Evolutionary conservation across 805 yeast species (phyloP).

Genomic region (Schwanniomyces pseudopolymorphus): DNA sequence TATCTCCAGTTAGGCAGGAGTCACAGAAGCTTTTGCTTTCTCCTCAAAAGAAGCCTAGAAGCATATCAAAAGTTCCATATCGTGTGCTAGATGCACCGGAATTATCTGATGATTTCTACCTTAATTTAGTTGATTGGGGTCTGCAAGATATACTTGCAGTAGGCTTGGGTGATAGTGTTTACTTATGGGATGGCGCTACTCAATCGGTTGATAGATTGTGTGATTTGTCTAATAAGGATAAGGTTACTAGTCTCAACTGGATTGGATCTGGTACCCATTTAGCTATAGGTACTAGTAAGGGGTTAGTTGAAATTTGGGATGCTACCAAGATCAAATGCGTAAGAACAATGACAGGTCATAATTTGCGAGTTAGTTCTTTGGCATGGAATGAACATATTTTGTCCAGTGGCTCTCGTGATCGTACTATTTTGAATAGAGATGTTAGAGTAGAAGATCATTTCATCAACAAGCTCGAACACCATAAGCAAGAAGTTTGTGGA

Average conservation of each 20-base stretch:
- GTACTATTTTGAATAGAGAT: conserved; percentile 83
- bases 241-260: conserved; percentile 86
- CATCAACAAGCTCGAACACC: conserved; percentile 67
- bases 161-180: conserved; percentile 84
- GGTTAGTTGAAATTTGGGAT: conserved; percentile 94
- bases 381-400: conserved; percentile 94
- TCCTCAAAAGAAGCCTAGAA: conserved; percentile 77
- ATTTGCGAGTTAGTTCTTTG: conserved; percentile 77
- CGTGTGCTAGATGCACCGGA: conserved; percentile 96
- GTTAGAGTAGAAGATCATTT: conserved; percentile 85
- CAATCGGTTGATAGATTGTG: conserved; percentile 83
- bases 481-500: conserved; percentile 95
- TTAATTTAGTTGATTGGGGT: conserved; percentile 95
- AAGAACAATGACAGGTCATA: conserved; percentile 91
- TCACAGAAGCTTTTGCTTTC: conserved; percentile 76
- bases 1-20: conserved; percentile 87
- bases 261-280: conserved; percentile 91
- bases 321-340: conserved; percentile 78
- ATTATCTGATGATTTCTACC: conserved; percentile 87
- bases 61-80: conserved; percentile 83
- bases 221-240: conserved; percentile 61
- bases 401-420: conserved; percentile 84
- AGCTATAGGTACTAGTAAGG: conserved; percentile 87
- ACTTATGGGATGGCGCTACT: conserved; percentile 84
- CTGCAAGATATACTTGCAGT: conserved; percentile 85